Percentiles rank a stretch among this genome's conserved stretches.
phyloP scores from a whole-genome alignment of 2,329 filamentous ascomycete genomes.

The Aspergillus uvarum region DNA sequence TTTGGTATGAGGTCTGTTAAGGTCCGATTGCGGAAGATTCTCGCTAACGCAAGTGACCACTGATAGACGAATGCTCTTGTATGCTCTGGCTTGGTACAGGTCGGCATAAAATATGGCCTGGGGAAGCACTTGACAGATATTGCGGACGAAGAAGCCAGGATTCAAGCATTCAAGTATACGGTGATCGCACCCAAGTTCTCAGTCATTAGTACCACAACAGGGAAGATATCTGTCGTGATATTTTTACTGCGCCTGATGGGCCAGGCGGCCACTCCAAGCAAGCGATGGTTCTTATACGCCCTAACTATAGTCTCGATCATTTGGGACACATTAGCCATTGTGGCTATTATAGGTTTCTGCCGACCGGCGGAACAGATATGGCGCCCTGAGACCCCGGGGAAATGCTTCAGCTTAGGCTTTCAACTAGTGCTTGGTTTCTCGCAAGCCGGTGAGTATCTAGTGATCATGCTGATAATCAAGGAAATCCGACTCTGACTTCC shows the following conservation, averaged over 20 bases:
- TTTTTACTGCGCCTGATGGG: slow-evolving; percentile 19
- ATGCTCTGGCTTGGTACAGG: slow-evolving; percentile 13
- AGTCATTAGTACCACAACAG: slow-evolving; percentile 16
- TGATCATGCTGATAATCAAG: too few relatives aligned
- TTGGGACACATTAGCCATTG: slow-evolving; percentile 15
- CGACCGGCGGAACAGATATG: slow-evolving; percentile 14
- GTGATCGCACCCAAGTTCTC: slow-evolving; percentile 18
- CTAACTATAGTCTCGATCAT: slow-evolving; percentile 16
- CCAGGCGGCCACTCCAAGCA: slow-evolving; percentile 2
- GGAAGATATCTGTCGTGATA: slow-evolving; percentile 19
- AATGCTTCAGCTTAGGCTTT: slow-evolving; percentile 13
- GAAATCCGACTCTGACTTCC: too few relatives aligned
- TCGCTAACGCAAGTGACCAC: background rate
- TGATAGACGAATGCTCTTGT: slow-evolving; percentile 13
- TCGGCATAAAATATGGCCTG: slow-evolving; percentile 18
- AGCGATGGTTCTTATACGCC: slow-evolving; percentile 15
- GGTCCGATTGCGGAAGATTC: too few relatives aligned
- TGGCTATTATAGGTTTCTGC: slow-evolving; percentile 16
- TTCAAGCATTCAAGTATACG: slow-evolving; percentile 16
- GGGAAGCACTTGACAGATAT: slow-evolving; percentile 17
- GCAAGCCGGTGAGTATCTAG: slow-evolving; percentile 9
- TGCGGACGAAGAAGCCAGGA: background rate
- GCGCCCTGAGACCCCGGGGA: slow-evolving; percentile 10
- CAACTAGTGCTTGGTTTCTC: slow-evolving; percentile 13
- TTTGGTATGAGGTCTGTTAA: background rate